Base-by-base conservation (phyloP, 768 basidiomycete species). In the Albatrellus ellisii region DNA sequence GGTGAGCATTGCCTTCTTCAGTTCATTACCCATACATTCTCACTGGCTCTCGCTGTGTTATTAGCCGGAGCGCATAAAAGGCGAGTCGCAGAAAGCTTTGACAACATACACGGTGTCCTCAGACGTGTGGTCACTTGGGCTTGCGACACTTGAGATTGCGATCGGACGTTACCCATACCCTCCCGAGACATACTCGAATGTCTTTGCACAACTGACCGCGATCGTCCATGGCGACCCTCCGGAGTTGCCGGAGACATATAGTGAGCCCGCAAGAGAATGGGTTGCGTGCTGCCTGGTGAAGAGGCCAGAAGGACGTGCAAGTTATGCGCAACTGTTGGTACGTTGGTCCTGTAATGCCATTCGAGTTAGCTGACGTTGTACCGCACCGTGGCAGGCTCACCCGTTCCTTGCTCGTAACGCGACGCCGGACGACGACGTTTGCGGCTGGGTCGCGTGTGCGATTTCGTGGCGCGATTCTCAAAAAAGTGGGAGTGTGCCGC, bases 61-160 rank as follows among this genome's bases (percentile, higher is more conserved):
- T n/a, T n/a, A n/a, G n/a, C 95, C 94, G 28, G 94, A 99, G 56
- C 80, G 95, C 22, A 98, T 99, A 56, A 82, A 87, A 56, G 91
- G 92, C 42, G 92, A 95, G 61, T 89, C 87, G 1, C 78, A 79
- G 54, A 82, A 84, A 54, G 78, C 82, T 43, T 65, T 83, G 36
- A 78, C 82, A 25, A 87, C 90, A 4, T 99, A 99, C 62, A 91
- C 91, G 15, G 91, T 97, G 42, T 84, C 91, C 4, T 92, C 91
- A 8, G 95, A 99, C 56, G 84, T 99, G 11, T 99, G 94, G 94
- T 95, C 91, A 6, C 75, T 97, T 17, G 94, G 94, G 10, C 69
- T 98, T 33, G 82, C 86, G 4, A 80, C 95, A 59, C 87, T 98
- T 54, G 94, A 99, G 61, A 79, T 94, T 49, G 87, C 83, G 2